Percentiles rank a stretch among this genome's conserved stretches.
phyloP scores from a whole-genome alignment of 2,329 filamentous ascomycete genomes.

The Grosmannia huntii region DNA sequence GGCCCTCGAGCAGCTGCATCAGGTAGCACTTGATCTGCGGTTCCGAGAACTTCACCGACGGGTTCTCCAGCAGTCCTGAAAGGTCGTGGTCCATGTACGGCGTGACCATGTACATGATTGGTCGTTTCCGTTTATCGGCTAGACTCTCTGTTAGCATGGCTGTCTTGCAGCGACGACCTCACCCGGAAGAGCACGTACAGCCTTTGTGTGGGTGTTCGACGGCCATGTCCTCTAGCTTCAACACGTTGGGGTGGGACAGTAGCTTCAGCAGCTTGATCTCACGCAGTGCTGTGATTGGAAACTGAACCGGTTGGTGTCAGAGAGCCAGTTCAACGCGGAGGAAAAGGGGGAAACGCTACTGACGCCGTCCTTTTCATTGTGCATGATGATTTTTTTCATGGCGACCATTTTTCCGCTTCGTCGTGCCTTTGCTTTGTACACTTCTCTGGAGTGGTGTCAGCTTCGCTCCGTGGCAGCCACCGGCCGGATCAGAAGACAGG shows the following conservation, averaged over 20 bases:
- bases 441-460: constrained; percentile 46
- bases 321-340: not conserved
- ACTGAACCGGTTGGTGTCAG: constrained; percentile 31
- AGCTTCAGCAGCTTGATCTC: constrained; percentile 97
- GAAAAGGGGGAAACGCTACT: constrained; percentile 17
- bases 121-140: constrained; percentile 68
- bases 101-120: constrained; percentile 96
- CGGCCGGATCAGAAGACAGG: not conserved
- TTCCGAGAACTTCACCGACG: constrained; percentile 72
- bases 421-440: constrained; percentile 74
- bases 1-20: constrained; percentile 78
- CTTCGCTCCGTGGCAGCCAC: not conserved
- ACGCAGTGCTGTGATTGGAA: constrained; percentile 93
- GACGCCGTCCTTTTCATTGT: constrained; percentile 95
- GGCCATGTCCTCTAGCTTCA: constrained; percentile 89
- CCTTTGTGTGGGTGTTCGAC: constrained; percentile 62
- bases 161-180: not conserved
- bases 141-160: constrained; percentile 5
- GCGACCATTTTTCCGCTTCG: constrained; percentile 67
- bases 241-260: constrained; percentile 78
- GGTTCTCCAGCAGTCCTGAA: constrained; percentile 93
- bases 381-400: constrained; percentile 98
- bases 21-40: constrained; percentile 97
- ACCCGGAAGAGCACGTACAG: constrained; percentile 27
- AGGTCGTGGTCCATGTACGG: constrained; percentile 99